A percentile compares a stretch with the other conserved stretches of the same genome.
These are phyloP conservation scores for Orbilia blumenaviensis DNA, from an alignment of 2,329 filamentous ascomycete genomes.

Conservation along the genomic window DNA sequence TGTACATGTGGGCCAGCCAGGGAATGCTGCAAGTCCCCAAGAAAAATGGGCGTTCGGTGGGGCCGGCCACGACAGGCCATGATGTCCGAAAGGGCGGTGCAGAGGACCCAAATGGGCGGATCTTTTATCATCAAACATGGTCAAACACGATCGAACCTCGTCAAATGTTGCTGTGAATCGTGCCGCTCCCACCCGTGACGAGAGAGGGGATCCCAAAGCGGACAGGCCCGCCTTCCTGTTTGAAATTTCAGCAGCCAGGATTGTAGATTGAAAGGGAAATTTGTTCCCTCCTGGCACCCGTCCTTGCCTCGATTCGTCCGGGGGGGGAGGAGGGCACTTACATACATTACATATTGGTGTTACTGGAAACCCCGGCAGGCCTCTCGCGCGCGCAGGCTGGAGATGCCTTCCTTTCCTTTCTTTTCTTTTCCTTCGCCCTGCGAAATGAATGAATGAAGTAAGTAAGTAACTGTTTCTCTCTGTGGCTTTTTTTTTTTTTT, in stretches of 20 bases:
- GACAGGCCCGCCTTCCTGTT: constrained; percentile 28
- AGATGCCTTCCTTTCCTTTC: neutral
- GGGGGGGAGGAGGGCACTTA: no score
- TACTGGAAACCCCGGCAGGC: no score
- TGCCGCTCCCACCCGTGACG: neutral
- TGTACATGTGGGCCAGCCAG: neutral
- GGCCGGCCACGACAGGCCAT: constrained; percentile 25
- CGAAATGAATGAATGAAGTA: no score
- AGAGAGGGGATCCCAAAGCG: constrained; percentile 8
- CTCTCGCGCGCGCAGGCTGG: no score
- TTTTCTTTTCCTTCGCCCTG: constrained; percentile 11
- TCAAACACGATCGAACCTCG: constrained; percentile 3
- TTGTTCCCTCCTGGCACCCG: constrained; percentile 2
- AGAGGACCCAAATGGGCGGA: constrained; percentile 21
- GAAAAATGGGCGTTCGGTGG: constrained; percentile 6
- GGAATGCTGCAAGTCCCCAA: constrained; percentile 9
- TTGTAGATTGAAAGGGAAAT: constrained; percentile 14
- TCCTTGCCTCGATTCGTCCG: constrained; percentile 7
- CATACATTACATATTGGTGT: no score
- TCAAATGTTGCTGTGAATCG: constrained; percentile 27
- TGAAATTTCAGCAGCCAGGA: neutral
- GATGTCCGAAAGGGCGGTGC: no score
- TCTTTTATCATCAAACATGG: no score
- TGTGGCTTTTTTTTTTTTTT: neutral
- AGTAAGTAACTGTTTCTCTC: no score